Percentiles rank a stretch among this genome's conserved stretches.
These are phyloP conservation scores for Vachellia collinsii DNA, from an alignment of 306 rosid species.

Conservation along the genomic window DNA sequence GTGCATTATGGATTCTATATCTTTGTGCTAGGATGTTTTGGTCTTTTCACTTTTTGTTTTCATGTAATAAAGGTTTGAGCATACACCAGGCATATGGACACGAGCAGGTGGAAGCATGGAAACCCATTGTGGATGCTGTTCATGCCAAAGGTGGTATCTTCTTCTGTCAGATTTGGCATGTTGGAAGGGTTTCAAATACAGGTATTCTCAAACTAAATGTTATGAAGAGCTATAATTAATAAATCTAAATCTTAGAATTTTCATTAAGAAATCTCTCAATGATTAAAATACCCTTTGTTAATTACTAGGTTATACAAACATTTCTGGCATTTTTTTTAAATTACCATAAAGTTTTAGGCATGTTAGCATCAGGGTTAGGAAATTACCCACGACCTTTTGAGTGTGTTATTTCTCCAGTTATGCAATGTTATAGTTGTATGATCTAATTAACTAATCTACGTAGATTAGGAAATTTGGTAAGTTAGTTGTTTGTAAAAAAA, in stretches of 20 bases:
- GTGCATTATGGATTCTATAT: background rate
- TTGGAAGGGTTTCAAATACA: constrained; percentile 10
- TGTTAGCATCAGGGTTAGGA: background rate
- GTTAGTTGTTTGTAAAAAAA: no score
- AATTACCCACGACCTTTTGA: background rate
- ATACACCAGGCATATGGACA: constrained; percentile 7
- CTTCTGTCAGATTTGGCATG: constrained; percentile 5
- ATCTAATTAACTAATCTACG: no score
- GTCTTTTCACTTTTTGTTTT: background rate
- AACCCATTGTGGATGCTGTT: constrained; percentile 13
- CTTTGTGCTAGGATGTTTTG: background rate
- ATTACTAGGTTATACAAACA: background rate
- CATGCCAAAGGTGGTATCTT: constrained; percentile 8
- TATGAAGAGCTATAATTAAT: background rate
- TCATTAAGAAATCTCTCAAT: background rate
- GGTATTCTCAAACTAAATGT: background rate
- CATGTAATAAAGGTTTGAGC: background rate
- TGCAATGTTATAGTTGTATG: background rate
- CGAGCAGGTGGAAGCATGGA: constrained; percentile 12
- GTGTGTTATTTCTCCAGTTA: background rate
- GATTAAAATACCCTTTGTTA: background rate
- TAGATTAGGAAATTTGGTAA: no score
- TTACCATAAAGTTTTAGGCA: background rate
- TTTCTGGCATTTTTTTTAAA: background rate
- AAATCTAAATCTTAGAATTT: background rate